Conservation (phyloP, 116 monocot genomes). For the Dioscorea cayenensis region DNA sequence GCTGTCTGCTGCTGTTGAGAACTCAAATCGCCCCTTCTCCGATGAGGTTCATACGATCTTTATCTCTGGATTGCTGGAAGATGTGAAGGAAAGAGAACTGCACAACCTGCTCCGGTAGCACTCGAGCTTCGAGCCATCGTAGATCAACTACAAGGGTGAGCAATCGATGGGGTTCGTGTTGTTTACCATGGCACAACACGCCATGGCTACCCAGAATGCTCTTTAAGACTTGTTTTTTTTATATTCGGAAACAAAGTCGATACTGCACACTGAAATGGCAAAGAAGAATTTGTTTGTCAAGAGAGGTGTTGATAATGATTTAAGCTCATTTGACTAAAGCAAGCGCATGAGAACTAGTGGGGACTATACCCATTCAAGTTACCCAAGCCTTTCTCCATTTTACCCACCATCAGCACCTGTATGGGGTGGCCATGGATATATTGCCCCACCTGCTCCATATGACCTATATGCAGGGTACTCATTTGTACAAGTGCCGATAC, state of each 20-base stretch:
- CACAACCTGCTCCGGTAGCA: conserved; percentile 67
- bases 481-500: conserved; percentile 48
- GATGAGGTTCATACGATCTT: conserved; percentile 64
- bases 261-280: conserved; percentile 89
- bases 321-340: conserved; percentile 66
- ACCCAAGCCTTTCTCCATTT: conserved; percentile 51
- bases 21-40: too few species aligned
- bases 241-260: conserved; percentile 55
- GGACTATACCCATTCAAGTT: conserved; percentile 59
- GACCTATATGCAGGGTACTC: conserved; percentile 83
- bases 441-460: conserved; percentile 65
- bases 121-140: conserved; percentile 66
- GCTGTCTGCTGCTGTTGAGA: too few species aligned
- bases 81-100: conserved; percentile 80
- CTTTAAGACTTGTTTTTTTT: too few species aligned
- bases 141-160: conserved; percentile 77
- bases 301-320: conserved; percentile 82
- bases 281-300: conserved; percentile 98
- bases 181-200: conserved; percentile 66
- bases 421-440: conserved; percentile 67
- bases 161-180: conserved; percentile 95
- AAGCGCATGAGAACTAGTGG: conserved; percentile 85
- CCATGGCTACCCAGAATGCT: conserved; percentile 69
- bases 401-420: conserved; percentile 63
- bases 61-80: conserved; percentile 52